phyloP scores from a whole-genome alignment of 495 filamentous ascomycete genomes.

The Tuber borchii region DNA sequence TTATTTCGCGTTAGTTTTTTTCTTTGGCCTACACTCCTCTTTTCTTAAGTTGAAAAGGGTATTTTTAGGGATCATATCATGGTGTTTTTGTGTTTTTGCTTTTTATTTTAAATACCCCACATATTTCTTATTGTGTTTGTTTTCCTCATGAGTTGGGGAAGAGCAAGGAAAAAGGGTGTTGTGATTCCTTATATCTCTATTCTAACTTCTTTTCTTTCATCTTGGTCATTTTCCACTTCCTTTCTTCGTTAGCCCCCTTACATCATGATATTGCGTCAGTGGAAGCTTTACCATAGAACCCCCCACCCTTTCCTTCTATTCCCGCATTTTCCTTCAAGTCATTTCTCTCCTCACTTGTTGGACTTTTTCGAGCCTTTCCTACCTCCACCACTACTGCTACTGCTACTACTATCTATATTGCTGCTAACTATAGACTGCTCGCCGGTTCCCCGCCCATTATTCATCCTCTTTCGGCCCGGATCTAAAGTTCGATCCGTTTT shows the following conservation, averaged over 20 bases:
- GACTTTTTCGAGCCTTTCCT: background rate
- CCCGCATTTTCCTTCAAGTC: background rate
- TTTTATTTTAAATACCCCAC: conserved; percentile 25
- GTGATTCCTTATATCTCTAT: conserved; percentile 10
- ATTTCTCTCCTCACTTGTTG: background rate
- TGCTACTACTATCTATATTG: too few relatives aligned
- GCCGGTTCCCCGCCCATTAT: background rate
- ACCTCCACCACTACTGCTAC: background rate
- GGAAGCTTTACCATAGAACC: background rate
- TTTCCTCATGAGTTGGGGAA: conserved; percentile 10
- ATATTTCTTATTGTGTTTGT: conserved; percentile 23
- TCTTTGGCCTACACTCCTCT: conserved; percentile 10
- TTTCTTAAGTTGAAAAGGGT: background rate
- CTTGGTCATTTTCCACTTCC: background rate
- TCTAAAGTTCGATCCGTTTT: background rate
- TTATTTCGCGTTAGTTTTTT: conserved; percentile 6
- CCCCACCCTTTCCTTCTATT: background rate
- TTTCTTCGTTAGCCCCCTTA: background rate
- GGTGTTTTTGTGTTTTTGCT: conserved; percentile 18
- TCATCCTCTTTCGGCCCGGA: background rate
- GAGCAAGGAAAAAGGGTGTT: background rate
- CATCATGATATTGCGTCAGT: background rate
- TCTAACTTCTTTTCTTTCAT: background rate
- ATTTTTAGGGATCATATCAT: conserved; percentile 1
- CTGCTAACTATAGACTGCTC: background rate